Evolutionary conservation across 352 stramenopile genomes (phyloP), one percentile per base, ranked within the genome.

Genomic region (Globisporangium paddicum): DNA sequence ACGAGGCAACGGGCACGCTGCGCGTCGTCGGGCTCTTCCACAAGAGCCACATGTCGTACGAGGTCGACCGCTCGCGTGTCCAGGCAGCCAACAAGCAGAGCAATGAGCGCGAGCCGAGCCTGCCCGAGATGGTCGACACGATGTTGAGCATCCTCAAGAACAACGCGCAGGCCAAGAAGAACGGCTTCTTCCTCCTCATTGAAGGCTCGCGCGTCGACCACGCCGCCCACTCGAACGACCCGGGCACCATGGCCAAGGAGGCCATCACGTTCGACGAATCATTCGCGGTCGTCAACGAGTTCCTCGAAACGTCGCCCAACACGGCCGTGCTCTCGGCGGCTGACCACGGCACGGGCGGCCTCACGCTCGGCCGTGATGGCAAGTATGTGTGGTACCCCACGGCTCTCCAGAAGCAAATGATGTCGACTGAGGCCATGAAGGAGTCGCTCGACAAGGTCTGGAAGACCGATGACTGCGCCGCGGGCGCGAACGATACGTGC

Each of bases 111-210:
- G 70, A 87, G 62, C 79, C 79, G 32, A 83, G 68, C 42, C 64
- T 89, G 1, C 62, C 73, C 0, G 77, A 89, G 56, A 87, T 89
- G 79, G 74, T 82, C 9, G 75, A 89, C 44, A 68, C 72, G 53
- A 71, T 87, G 23, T 54, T 89, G 5, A 66, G 60, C 58, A 66
- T 87, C 44, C 60, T 89, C 38, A 84, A 84, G 63, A 86, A 79
- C 68, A 89, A 89, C 62, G 72, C 72, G n/a, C 68, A 71, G 45
- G 79, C 79, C 19, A 80, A 85, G 64, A 87, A 89, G 64, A 67
- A 89, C 58, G 79, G 79, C 42, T 89, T 83, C 71, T 89, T 89
- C 45, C 48, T 89, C 40, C 82, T 89, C 75, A 87, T 89, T 21
- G 79, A 89, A 56, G 76, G 79, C 8, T 89, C 79, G n/a, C 77